Evolutionary conservation across 2,329 filamentous ascomycete genomes (phyloP), one percentile per base, ranked within the genome.

Genomic region (Gremmenia infestans): DNA sequence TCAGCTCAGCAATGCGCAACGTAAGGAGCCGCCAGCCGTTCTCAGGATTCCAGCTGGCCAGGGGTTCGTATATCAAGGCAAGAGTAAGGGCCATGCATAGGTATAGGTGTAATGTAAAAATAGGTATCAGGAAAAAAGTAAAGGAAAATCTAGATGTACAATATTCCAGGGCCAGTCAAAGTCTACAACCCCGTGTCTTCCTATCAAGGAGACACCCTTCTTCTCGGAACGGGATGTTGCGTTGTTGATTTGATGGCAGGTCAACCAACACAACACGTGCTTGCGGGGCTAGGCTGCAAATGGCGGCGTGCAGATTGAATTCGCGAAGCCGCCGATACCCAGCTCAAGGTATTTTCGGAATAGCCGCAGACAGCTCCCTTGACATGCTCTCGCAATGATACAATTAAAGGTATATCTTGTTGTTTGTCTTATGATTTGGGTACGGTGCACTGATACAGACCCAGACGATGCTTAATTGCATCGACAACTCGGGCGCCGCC

Each of bases 391-490:
- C 81, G 87, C 75, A 66, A 97, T 96, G 90, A 95, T 96, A 76
- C 91, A 94, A 82, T 76, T 94, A 81, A 93, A 93, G 86, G 89
- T 86, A 64, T 9, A 32, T 32, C 9, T 32, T 49, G 60, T 37
- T 55, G 6, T 14, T 17, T 23, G 6, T 58, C 39, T 14, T n/a
- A 5, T n/a, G 1, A 15, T 45, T 9, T 15, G 6, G 3, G 3
- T 15, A 12, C 19, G 17, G 40, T 39, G 19, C 19, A 45, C 37
- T 45, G n/a, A 45, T 23, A 37, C 7, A 28, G 5, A 28, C 23
- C 28, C 65, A 97, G 94, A 89, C 92, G 72, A 91, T 99, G 84
- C 83, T 99, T 68, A 97, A 94, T 77, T 97, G 94, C 86, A 97
- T 99, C 84, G 94, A 99, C 87, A 99, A 71, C 80, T 97, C 94